Evolutionary conservation across 495 filamentous ascomycete genomes (phyloP), one percentile per base, ranked within the genome.

Genomic region (Paragyromitra xinjiangensis): DNA sequence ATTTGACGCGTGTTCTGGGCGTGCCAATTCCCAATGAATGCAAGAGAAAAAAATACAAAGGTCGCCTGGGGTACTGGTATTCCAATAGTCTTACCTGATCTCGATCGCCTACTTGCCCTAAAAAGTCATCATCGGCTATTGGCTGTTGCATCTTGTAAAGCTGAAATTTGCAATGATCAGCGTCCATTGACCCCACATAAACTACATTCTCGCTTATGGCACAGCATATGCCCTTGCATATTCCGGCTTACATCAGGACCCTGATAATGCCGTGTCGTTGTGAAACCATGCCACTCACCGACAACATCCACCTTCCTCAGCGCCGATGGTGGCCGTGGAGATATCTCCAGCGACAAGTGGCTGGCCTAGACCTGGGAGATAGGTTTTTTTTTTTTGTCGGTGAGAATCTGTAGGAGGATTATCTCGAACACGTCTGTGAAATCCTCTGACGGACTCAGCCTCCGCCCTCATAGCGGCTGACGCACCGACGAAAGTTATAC

Each of bases 141-240:
- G 74, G 69, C 62, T 14, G 51, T 39, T 73, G 16, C 24, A 73
- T 73, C 71, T 73, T n/a, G 40, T 45, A 72, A 42, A 63, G 7
- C 26, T 48, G 16, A 19, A 58, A 39, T 58, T 34, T 44, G 61
- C 37, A 59, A 58, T 34, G 39, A 48, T 42, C 16, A 58, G 53
- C 37, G 37, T 65, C 29, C 24, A 29, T 44, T 77, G 6, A 48
- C 69, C 58, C 45, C 51, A 64, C 68, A 65, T 40, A 44, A 65
- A 65, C 70, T 40, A 51, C 39, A 40, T 58, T 48, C 39, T 78
- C 66, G 77, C 77, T 79, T 78, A 79, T 55, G 44, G 65, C 37
- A 51, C 65, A 78, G 66, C 67, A 67, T 63, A 75, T n/a, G 74
- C 77, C 73, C 77, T 78, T 78, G 48, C 77, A 78, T 70, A 77